Conservation (phyloP, 2,329 filamentous ascomycete genomes). For the Aspergillus candidus region DNA sequence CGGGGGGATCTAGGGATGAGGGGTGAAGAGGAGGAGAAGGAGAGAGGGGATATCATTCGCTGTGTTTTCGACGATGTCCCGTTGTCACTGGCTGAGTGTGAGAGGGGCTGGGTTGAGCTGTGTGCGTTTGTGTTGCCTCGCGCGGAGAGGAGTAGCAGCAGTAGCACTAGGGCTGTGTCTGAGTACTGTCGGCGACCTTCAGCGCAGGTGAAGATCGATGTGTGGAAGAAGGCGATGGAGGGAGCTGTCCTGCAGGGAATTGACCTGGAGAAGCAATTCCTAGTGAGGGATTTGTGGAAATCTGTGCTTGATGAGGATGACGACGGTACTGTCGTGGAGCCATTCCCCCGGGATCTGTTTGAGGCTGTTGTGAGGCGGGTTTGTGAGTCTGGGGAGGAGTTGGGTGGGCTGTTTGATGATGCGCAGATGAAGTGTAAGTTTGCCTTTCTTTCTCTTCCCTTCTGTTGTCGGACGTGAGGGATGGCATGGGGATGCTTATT, state of each 20-base stretch:
- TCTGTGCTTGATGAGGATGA: conserved; percentile 31
- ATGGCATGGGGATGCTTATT: not conserved
- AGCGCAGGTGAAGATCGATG: conserved; percentile 40
- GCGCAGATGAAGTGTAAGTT: conserved; percentile 34
- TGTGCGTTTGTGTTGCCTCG: conserved; percentile 46
- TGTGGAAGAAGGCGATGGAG: conserved; percentile 44
- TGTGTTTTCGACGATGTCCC: conserved; percentile 47
- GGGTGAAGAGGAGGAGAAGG: conserved; percentile 19
- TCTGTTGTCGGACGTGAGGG: not conserved
- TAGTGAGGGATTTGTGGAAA: conserved; percentile 38
- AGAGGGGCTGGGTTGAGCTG: conserved; percentile 45
- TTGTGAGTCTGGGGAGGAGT: conserved; percentile 20
- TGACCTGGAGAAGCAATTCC: conserved; percentile 36
- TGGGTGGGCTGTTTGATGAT: conserved; percentile 14
- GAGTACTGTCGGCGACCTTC: conserved; percentile 43
- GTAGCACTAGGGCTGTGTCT: conserved; percentile 12
- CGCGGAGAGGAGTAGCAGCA: not conserved
- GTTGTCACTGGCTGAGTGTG: conserved; percentile 47
- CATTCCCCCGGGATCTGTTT: conserved; percentile 31
- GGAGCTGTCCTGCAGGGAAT: conserved; percentile 36
- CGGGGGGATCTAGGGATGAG: conserved; percentile 5
- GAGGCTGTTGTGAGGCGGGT: conserved; percentile 35
- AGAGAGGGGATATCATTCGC: conserved; percentile 29
- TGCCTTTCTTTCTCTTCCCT: not conserved
- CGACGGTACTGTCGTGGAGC: conserved; percentile 14